phyloP scores from a whole-genome alignment of 2,329 filamentous ascomycete species.

The Penicillium sp. region DNA sequence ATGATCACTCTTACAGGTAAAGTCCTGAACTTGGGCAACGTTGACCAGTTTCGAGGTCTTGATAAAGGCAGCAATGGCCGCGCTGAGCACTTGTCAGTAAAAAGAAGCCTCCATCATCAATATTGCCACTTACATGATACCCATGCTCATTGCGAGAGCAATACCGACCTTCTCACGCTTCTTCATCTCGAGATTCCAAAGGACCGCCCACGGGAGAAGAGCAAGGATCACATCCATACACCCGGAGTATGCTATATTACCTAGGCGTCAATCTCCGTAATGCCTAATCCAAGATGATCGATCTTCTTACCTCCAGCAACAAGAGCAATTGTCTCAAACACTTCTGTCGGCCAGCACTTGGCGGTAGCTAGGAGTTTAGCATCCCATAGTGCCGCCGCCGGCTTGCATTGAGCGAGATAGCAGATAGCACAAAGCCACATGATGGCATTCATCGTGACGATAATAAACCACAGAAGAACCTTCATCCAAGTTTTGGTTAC shows the following conservation, averaged over 20 bases:
- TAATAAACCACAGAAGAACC: conserved; percentile 33
- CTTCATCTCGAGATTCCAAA: conserved; percentile 38
- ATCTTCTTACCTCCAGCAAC: conserved; percentile 27
- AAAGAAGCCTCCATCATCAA: not conserved
- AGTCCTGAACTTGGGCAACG: conserved; percentile 30
- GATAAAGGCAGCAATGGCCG: conserved; percentile 32
- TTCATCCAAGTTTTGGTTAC: conserved; percentile 31
- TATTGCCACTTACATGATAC: conserved; percentile 31
- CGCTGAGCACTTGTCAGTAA: conserved; percentile 20
- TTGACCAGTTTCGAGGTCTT: conserved; percentile 35
- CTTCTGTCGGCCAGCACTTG: conserved; percentile 28
- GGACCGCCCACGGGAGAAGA: conserved; percentile 34
- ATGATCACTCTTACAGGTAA: conserved; percentile 22
- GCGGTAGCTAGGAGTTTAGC: conserved; percentile 24
- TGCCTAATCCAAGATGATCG: not conserved
- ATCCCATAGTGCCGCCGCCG: conserved; percentile 28
- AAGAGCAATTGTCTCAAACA: conserved; percentile 31
- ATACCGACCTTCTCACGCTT: conserved; percentile 37
- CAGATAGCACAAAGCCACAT: conserved; percentile 32
- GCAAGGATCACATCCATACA: conserved; percentile 39
- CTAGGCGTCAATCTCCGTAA: not conserved
- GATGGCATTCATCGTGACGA: conserved; percentile 34
- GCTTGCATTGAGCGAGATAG: conserved; percentile 32
- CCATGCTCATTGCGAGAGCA: conserved; percentile 37
- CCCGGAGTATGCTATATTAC: conserved; percentile 27